A percentile compares a stretch with the other conserved stretches of the same genome.
Evolutionary conservation across 257 asterid genomes (phyloP).

Genomic region (Scutellaria baicalensis): DNA sequence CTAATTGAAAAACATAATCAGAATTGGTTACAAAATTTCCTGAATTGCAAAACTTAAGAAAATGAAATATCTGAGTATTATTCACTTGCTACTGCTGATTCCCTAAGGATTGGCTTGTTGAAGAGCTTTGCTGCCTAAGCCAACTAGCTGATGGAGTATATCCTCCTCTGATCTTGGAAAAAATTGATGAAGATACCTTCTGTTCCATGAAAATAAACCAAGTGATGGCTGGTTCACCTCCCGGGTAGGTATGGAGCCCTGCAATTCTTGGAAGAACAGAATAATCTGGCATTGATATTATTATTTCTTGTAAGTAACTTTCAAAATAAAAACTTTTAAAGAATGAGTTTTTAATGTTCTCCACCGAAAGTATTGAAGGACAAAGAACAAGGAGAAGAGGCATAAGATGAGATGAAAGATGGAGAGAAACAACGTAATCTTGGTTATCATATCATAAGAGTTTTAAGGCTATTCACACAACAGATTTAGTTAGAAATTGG

Average conservation of each 20-base stretch:
- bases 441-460: too few species aligned
- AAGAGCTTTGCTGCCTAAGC: slow-evolving; percentile 19
- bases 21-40: slow-evolving; percentile 3
- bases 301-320: slow-evolving; percentile 10
- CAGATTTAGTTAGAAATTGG: too few species aligned
- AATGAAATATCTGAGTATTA: slow-evolving; percentile 3
- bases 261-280: slow-evolving; percentile 12
- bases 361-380: background rate
- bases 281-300: slow-evolving; percentile 6
- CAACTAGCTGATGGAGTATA: slow-evolving; percentile 15
- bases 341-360: background rate
- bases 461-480: too few species aligned
- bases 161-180: slow-evolving; percentile 23
- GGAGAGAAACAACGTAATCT: slow-evolving; percentile 1
- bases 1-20: slow-evolving; percentile 14
- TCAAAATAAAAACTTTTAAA: slow-evolving; percentile 4
- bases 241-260: slow-evolving; percentile 19
- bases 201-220: slow-evolving; percentile 11
- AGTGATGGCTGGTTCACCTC: slow-evolving; percentile 20
- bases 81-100: slow-evolving; percentile 11
- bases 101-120: slow-evolving; percentile 11
- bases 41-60: slow-evolving; percentile 8
- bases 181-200: slow-evolving; percentile 14
- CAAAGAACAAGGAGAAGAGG: slow-evolving; percentile 1
- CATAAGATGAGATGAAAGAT: background rate